Evolutionary conservation across 495 filamentous ascomycete species (phyloP).

Genomic region (Penicillium verhagenii): DNA sequence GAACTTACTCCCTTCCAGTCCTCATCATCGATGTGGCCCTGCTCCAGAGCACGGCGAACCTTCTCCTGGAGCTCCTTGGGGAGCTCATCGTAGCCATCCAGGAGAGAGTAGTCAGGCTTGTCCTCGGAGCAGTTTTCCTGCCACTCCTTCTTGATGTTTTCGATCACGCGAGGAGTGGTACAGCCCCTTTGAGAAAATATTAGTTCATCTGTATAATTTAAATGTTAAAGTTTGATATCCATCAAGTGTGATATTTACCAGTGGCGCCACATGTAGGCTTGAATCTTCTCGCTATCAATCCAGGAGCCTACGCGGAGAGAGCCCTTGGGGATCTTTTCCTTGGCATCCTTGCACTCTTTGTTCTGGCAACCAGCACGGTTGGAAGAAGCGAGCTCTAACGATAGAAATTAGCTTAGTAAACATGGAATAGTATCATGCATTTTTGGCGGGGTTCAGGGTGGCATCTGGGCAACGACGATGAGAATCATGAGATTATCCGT

Average conservation of each 20-base stretch:
- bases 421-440: background rate
- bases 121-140: slow-evolving; percentile 15
- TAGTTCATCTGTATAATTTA: background rate
- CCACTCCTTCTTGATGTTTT: slow-evolving; percentile 47
- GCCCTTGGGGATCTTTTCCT: slow-evolving; percentile 72
- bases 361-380: slow-evolving; percentile 68
- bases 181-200: slow-evolving; percentile 67
- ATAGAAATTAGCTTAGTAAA: slow-evolving; percentile 12
- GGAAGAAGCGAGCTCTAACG: slow-evolving; percentile 60
- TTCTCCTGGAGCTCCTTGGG: slow-evolving; percentile 60
- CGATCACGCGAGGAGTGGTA: slow-evolving; percentile 62
- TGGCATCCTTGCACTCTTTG: slow-evolving; percentile 60
- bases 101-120: slow-evolving; percentile 37
- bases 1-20: slow-evolving; percentile 76
- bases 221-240: background rate
- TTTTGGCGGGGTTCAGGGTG: background rate
- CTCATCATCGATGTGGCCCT: slow-evolving; percentile 72
- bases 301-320: slow-evolving; percentile 69
- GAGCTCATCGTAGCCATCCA: slow-evolving; percentile 76
- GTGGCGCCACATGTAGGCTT: slow-evolving; percentile 68
- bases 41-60: slow-evolving; percentile 57
- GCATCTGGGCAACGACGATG: background rate
- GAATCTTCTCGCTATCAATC: slow-evolving; percentile 51
- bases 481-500: background rate
- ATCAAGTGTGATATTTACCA: slow-evolving; percentile 57